phyloP scores from a whole-genome alignment of 163 green algal species.

The Dunaliella salina region DNA sequence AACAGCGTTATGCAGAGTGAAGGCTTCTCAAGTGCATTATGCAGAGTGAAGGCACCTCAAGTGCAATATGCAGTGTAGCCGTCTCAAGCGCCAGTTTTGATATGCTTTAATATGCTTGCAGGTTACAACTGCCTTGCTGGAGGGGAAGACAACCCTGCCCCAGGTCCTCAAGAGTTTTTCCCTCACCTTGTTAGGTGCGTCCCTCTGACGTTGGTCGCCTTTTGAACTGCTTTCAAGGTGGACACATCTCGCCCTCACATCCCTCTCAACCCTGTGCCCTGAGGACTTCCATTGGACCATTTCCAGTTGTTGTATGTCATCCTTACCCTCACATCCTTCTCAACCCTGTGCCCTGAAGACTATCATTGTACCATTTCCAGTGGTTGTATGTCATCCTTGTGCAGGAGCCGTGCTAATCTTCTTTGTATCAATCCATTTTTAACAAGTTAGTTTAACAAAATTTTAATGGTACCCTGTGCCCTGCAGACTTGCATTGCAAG shows the following conservation, averaged over 20 bases:
- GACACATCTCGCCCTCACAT: not conserved
- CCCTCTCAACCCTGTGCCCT: not conserved
- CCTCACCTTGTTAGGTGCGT: not conserved
- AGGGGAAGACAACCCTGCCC: not conserved
- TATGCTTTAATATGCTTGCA: not conserved
- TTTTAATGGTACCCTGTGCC: not conserved
- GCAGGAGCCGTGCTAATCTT: no score
- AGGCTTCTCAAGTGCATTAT: no score
- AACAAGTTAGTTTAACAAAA: no score
- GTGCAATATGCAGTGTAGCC: no score
- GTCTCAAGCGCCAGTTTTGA: no score
- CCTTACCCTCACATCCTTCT: no score
- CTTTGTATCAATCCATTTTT: no score
- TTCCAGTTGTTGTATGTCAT: not conserved
- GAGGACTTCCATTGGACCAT: no score
- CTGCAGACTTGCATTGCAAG: not conserved
- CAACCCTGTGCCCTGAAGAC: not conserved
- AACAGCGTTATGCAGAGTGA: no score
- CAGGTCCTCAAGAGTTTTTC: not conserved
- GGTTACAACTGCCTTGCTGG: not conserved
- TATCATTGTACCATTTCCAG: no score
- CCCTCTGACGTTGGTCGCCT: not conserved
- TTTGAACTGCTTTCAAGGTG: not conserved
- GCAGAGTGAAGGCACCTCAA: no score
- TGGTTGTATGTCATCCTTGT: no score